Evolutionary conservation across 768 basidiomycete genomes (phyloP), one percentile per base, ranked within the genome.

Genomic region (Mycena metata): DNA sequence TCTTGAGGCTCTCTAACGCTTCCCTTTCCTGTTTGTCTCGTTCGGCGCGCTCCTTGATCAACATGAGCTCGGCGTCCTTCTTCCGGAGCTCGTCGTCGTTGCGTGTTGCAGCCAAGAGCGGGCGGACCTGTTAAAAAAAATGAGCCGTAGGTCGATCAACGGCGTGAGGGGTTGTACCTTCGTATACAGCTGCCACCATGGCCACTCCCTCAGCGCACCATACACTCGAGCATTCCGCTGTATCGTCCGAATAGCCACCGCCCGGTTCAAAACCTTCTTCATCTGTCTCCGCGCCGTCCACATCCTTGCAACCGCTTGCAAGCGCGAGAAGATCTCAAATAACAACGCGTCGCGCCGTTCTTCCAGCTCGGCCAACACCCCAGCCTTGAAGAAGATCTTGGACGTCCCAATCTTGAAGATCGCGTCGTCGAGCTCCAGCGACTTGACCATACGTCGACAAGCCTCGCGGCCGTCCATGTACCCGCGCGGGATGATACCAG

Each of bases 361-460:
- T 78, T 99, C 98, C 11, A 99, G 86, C 73, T 97, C 97, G 36
- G 98, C 98, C 17, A 99, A 86, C 5, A 98, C 95, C 5, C 97
- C 96, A 2, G 98, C 96, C 77, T 99, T 99, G 89, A 99, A 99
- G 84, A 99, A 99, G 67, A 98, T 94, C 81, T 99, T 99, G 42
- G 96, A 97, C 0, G 94, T 95, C 8, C 98, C 98, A 60, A 99
- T 93, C 74, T 91, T 93, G 86, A 90, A 98, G 21, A 90, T 85
- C 4, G 88, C 83, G 54, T 92, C 90, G 76, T 98, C 96, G 41
- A 99, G 88, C 52, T 96, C 94, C 47, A 99, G 84, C 6, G 93
- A 89, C 64, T 91, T 90, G 39, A 98, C 92, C 89, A 99, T 98
- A 8, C 93, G 88, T 41, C 93, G 83, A 73, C 94, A 97, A 2